A percentile compares a stretch with the other conserved stretches of the same genome.
These are phyloP conservation scores for Aegilops longissima DNA, from an alignment of 176 grass and related monocot species.

Conservation along the genomic window DNA sequence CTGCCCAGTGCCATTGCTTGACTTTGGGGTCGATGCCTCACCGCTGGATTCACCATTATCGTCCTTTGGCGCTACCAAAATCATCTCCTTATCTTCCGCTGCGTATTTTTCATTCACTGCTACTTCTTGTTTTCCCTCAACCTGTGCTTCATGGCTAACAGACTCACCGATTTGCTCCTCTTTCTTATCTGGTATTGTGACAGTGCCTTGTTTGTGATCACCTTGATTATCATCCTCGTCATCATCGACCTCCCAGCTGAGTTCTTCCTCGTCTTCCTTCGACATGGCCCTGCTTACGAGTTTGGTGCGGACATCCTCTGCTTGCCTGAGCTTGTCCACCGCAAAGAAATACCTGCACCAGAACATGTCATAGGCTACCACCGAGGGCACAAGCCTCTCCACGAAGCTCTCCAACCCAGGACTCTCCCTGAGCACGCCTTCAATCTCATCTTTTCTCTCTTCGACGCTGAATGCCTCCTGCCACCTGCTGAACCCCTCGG, in stretches of 20 bases:
- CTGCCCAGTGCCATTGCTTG: constrained; percentile 1
- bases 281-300: constrained; percentile 77
- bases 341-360: constrained; percentile 88
- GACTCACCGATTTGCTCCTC: constrained; percentile 26
- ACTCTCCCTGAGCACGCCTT: constrained; percentile 68
- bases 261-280: constrained; percentile 72
- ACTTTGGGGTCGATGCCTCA: constrained; percentile 47
- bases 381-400: constrained; percentile 77
- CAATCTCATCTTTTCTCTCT: constrained; percentile 58
- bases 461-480: constrained; percentile 49
- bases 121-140: constrained; percentile 22
- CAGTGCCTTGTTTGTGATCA: constrained; percentile 31
- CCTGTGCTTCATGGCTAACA: constrained; percentile 23
- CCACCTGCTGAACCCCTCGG: constrained; percentile 62
- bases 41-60: constrained; percentile 35
- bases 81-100: constrained; percentile 6
- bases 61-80: constrained; percentile 23
- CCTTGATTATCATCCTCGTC: constrained; percentile 47
- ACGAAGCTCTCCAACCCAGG: constrained; percentile 76
- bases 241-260: constrained; percentile 82
- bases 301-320: constrained; percentile 83
- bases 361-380: constrained; percentile 80
- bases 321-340: constrained; percentile 78
- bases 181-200: constrained; percentile 29
- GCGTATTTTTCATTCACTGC: not conserved